Evolutionary conservation across 768 basidiomycete genomes (phyloP).

Genomic region (Rhodotorula sphaerocarpa): DNA sequence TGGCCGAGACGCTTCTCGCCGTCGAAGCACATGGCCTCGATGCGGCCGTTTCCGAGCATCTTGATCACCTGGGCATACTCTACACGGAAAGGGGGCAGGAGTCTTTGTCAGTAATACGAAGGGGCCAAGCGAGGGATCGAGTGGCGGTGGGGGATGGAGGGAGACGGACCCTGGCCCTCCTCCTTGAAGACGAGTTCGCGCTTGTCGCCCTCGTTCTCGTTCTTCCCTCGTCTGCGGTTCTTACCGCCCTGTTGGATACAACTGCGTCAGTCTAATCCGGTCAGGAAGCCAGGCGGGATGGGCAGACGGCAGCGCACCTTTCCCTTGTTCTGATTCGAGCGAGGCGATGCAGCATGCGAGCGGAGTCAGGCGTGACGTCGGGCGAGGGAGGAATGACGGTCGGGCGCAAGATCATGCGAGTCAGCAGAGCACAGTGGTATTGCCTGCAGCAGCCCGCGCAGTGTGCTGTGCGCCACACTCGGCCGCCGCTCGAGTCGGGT

Average conservation of each 20-base stretch:
- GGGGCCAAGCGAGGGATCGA: too few species aligned
- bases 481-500: too few species aligned
- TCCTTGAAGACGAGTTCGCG: conserved; percentile 97
- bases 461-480: too few species aligned
- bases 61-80: conserved; percentile 97
- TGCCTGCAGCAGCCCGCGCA: too few species aligned
- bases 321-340: conserved; percentile 24
- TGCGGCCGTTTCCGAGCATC: conserved; percentile 95
- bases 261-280: too few species aligned
- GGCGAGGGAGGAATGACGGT: too few species aligned
- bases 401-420: too few species aligned
- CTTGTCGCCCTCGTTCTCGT: conserved; percentile 98
- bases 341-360: too few species aligned
- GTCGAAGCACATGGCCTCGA: conserved; percentile 96
- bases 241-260: conserved; percentile 95
- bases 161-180: conserved; percentile 67
- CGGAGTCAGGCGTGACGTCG: too few species aligned
- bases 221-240: conserved; percentile 99
- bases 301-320: conserved; percentile 16
- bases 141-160: neutral
- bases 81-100: conserved; percentile 25
- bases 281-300: neutral
- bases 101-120: too few species aligned
- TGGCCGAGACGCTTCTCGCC: conserved; percentile 96
- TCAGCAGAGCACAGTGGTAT: too few species aligned